Percentiles rank a stretch among this genome's conserved stretches.
phyloP scores from a whole-genome alignment of 1,284 basidiomycete species.

The Rhodotorula sp. region DNA sequence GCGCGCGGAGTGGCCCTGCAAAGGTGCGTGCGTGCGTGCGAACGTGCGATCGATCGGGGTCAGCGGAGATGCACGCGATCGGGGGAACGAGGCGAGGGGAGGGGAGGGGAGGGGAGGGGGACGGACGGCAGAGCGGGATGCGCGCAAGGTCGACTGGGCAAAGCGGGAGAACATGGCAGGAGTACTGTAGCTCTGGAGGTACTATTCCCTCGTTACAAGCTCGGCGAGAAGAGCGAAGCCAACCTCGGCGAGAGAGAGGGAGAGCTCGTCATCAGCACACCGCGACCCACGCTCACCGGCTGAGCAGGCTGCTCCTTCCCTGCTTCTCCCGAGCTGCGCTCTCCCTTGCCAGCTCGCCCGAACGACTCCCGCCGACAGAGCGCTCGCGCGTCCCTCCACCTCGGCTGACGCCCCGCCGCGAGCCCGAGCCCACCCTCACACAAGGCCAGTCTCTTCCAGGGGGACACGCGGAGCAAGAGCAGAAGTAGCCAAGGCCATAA shows the following conservation, averaged over 20 bases:
- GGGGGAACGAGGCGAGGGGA: background rate
- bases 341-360: too few relatives aligned
- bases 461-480: too few relatives aligned
- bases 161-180: slow-evolving; percentile 17
- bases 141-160: background rate
- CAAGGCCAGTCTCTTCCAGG: too few relatives aligned
- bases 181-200: background rate
- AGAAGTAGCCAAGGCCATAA: too few relatives aligned
- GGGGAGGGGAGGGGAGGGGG: background rate
- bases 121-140: background rate
- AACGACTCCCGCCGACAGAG: background rate
- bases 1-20: slow-evolving; percentile 5
- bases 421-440: too few relatives aligned
- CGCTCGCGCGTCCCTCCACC: background rate
- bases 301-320: too few relatives aligned
- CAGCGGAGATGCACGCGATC: background rate
- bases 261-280: background rate
- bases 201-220: too few relatives aligned
- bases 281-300: background rate
- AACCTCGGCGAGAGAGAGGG: too few relatives aligned
- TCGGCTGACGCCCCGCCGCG: background rate
- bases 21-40: background rate
- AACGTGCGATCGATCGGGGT: background rate
- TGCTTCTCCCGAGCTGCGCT: background rate
- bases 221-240: background rate